Evolutionary conservation across 805 yeast genomes (phyloP), one percentile per base, ranked within the genome.

Genomic region (Yarrowia deformans): DNA sequence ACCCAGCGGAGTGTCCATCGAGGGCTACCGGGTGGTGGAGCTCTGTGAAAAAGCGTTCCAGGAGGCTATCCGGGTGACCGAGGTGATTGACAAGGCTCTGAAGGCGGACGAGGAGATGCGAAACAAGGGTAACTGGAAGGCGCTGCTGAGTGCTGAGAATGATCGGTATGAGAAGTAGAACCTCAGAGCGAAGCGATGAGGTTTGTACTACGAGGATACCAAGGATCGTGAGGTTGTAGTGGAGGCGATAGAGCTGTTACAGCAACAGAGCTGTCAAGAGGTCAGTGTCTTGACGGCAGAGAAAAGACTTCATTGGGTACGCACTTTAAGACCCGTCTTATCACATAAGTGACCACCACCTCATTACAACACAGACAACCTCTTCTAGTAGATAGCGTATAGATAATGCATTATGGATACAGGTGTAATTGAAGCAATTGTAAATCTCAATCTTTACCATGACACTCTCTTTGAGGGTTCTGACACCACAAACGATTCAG

Each of bases 1-100:
- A 94, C 75, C 90, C 93, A 40, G 99, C 98, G 64, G 98, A 97
- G 0, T 80, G 90, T 56, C 90, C 93, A 8, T 86, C 94, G 72
- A 93, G 91, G 74, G 91, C 95, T 0, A 75, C 84, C 45, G 80
- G 84, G 34, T 79, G 94, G 63, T 81, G 91, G 82, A 86, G 87
- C 34, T 89, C 95, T 76, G 84, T 90, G 40, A 85, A 84, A 70
- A 81, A 69, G 95, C 97, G 1, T 86, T 85, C 74, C 76, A 77
- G 3, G 83, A 88, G 40, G 95, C 91, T 9, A 87, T 86, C 69
- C 74, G 76, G 34, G 75, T 90, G 70, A 90, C 97, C 0, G 87
- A 87, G 40, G 81, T 85, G 75, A 90, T 94, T 55, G 83, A 86
- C 64, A 72, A 76, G 6, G 80, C 84, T 14, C 76, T 93, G 42